Evolutionary conservation across 169 alveolate species (phyloP).

Genomic region (Plasmodium berghei): DNA sequence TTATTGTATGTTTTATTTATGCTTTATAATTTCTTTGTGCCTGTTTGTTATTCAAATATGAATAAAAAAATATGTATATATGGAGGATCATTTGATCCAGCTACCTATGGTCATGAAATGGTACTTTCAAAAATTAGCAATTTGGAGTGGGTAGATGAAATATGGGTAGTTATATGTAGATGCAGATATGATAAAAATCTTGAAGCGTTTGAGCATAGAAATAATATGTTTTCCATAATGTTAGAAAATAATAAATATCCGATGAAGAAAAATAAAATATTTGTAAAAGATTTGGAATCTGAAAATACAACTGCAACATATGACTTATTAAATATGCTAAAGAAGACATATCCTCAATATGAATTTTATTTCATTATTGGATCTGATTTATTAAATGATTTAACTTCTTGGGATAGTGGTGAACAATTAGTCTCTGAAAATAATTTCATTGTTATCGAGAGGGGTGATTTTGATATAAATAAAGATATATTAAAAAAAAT

Average conservation of each 20-base stretch:
- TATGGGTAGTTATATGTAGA: conserved; percentile 71
- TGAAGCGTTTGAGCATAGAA: conserved; percentile 41
- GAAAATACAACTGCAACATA: conserved; percentile 52
- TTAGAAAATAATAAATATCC: conserved; percentile 28
- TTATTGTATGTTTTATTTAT: not conserved
- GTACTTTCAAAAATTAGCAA: conserved; percentile 38
- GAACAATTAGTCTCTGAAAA: conserved; percentile 59
- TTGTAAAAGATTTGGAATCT: conserved; percentile 54
- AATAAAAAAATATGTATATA: conserved; percentile 53
- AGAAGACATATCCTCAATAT: conserved; percentile 45
- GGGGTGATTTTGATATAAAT: conserved; percentile 62
- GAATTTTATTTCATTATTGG: conserved; percentile 50
- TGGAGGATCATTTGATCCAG: conserved; percentile 74
- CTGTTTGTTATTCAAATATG: conserved; percentile 38
- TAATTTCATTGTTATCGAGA: conserved; percentile 44
- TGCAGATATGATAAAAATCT: conserved; percentile 54
- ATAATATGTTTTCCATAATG: conserved; percentile 57
- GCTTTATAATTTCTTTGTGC: conserved; percentile 7
- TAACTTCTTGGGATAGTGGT: conserved; percentile 58
- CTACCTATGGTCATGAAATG: conserved; percentile 70
- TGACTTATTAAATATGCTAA: conserved; percentile 54
- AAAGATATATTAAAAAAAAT: conserved; percentile 35
- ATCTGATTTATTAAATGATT: conserved; percentile 41
- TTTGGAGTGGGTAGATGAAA: conserved; percentile 64
- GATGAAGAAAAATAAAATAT: conserved; percentile 50